Evolutionary conservation across 768 basidiomycete species (phyloP).

Genomic region (Calocybe indica): DNA sequence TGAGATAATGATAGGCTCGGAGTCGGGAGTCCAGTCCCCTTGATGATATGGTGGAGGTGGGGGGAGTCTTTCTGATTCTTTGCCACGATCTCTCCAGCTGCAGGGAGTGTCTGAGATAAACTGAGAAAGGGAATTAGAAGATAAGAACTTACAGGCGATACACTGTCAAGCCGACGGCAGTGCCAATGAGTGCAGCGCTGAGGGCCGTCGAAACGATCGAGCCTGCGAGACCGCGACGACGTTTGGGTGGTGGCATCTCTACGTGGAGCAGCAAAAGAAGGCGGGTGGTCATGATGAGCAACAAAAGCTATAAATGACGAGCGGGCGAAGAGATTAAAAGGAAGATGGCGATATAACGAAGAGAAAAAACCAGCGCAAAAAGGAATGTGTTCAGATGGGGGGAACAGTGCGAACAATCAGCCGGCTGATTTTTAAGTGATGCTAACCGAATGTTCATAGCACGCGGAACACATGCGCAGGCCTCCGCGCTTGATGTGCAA

Average conservation of each 20-base stretch:
- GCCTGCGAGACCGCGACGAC: conserved; percentile 75
- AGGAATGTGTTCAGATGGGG: conserved; percentile 2
- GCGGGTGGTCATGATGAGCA: conserved; percentile 20
- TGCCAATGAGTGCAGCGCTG: conserved; percentile 80
- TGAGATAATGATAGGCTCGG: conserved; percentile 18
- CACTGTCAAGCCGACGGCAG: conserved; percentile 81
- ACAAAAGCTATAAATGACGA: conserved; percentile 6
- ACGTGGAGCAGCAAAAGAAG: conserved; percentile 45
- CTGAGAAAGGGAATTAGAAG: not conserved
- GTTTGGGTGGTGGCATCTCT: conserved; percentile 76
- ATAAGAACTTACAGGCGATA: conserved; percentile 67
- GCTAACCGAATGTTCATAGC: not conserved
- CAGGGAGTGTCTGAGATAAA: conserved; percentile 1
- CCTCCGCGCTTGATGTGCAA: not conserved
- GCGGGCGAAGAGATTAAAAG: conserved; percentile 13
- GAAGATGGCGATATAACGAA: conserved; percentile 5
- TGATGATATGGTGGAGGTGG: conserved; percentile 66
- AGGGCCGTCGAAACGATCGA: conserved; percentile 80
- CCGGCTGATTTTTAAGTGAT: not conserved
- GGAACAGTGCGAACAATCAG: not conserved
- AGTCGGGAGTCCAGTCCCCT: conserved; percentile 43
- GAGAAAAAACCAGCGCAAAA: conserved; percentile 7
- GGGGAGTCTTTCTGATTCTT: conserved; percentile 34
- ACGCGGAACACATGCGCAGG: too few species aligned
- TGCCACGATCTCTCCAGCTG: conserved; percentile 79